Evolutionary conservation across 805 yeast species (phyloP).

Genomic region (Kodamaea hsintzibuensis): DNA sequence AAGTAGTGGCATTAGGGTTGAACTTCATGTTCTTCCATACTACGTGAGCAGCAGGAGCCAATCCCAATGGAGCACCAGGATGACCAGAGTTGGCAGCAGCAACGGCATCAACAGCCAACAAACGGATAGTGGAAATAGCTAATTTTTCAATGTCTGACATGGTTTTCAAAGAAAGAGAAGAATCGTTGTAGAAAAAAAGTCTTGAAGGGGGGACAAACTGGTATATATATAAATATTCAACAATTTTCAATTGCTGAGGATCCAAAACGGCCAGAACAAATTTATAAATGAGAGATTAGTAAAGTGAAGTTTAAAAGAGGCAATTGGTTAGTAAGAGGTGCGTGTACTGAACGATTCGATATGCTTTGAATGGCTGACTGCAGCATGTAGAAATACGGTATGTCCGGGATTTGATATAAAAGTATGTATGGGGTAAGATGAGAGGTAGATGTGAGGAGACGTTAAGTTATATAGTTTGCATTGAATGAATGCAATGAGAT

Average conservation of each 20-base stretch:
- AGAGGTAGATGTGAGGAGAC: too few relatives aligned
- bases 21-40: constrained; percentile 77
- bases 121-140: constrained; percentile 86
- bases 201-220: background rate
- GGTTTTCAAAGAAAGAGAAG: constrained; percentile 1
- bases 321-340: background rate
- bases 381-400: background rate
- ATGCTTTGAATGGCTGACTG: background rate
- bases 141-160: constrained; percentile 56
- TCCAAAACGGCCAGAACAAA: constrained; percentile 17
- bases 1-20: constrained; percentile 88
- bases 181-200: constrained; percentile 4
- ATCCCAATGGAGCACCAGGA: constrained; percentile 99
- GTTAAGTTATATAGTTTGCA: too few relatives aligned
- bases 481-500: too few relatives aligned
- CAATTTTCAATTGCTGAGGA: constrained; percentile 2
- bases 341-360: background rate
- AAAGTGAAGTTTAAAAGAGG: background rate
- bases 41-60: constrained; percentile 94
- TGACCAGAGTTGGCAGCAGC: constrained; percentile 93
- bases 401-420: background rate
- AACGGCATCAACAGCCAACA: constrained; percentile 85
- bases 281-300: background rate
- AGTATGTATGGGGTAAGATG: too few relatives aligned
- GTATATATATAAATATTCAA: background rate